These are phyloP conservation scores for Hypoxylon trugodes DNA, from an alignment of 495 filamentous ascomycete genomes.

Conservation along the genomic window DNA sequence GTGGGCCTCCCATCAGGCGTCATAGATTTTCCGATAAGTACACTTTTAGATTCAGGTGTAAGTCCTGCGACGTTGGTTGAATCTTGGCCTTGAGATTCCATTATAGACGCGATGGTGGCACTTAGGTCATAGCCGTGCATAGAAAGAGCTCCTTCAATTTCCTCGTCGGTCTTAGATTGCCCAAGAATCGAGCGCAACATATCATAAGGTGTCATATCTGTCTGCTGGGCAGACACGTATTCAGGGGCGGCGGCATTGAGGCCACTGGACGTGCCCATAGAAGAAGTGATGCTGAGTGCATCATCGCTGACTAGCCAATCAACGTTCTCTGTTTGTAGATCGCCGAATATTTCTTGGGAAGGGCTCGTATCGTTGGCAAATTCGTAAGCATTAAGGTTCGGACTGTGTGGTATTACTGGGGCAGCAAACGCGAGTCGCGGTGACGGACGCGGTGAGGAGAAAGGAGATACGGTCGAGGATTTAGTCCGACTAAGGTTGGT, in stretches of 20 bases:
- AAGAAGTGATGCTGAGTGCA: slow-evolving; percentile 78
- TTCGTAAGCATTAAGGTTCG: slow-evolving; percentile 91
- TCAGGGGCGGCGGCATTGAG: slow-evolving; percentile 80
- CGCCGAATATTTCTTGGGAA: slow-evolving; percentile 85
- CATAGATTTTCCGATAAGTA: slow-evolving; percentile 93
- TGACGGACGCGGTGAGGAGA: slow-evolving; percentile 92
- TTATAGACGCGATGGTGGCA: slow-evolving; percentile 85
- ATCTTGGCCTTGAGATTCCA: slow-evolving; percentile 66
- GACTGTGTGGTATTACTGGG: slow-evolving; percentile 93
- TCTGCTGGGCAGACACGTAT: slow-evolving; percentile 77
- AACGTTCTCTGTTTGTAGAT: slow-evolving; percentile 90
- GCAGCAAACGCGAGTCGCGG: slow-evolving; percentile 89
- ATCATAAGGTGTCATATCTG: slow-evolving; percentile 97
- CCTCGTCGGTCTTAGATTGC: slow-evolving; percentile 87
- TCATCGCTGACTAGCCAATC: slow-evolving; percentile 97
- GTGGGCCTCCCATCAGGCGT: slow-evolving; percentile 72
- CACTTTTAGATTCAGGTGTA: slow-evolving; percentile 60
- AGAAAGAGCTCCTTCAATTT: slow-evolving; percentile 89
- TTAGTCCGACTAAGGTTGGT: slow-evolving; percentile 75
- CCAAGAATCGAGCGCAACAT: slow-evolving; percentile 96
- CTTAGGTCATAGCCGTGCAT: slow-evolving; percentile 91
- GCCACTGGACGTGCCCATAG: slow-evolving; percentile 68
- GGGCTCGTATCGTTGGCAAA: slow-evolving; percentile 78
- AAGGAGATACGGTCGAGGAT: slow-evolving; percentile 85
- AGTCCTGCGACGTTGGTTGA: slow-evolving; percentile 49